A percentile compares a stretch with the other conserved stretches of the same genome.
Evolutionary conservation across 768 basidiomycete genomes (phyloP).

Genomic region (Lactarius tabidus): DNA sequence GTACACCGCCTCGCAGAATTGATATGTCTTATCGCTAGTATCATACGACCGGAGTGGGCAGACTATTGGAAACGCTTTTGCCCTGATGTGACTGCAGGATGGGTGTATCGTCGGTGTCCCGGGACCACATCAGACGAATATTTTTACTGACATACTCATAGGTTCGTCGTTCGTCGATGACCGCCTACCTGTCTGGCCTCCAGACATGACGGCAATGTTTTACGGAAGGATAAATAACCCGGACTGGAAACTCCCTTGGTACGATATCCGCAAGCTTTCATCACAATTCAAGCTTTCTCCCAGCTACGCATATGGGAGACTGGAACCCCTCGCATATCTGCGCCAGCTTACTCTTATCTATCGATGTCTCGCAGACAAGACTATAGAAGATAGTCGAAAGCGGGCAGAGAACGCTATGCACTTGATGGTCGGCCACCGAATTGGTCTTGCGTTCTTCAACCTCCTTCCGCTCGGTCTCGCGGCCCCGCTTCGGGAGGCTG

Average conservation of each 20-base stretch:
- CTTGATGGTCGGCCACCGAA: slow-evolving; percentile 47
- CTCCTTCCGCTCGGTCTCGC: slow-evolving; percentile 65
- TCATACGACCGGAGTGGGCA: slow-evolving; percentile 79
- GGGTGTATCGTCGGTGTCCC: slow-evolving; percentile 39
- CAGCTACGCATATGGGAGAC: slow-evolving; percentile 58
- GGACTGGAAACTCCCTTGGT: slow-evolving; percentile 57
- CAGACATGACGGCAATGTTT: slow-evolving; percentile 68
- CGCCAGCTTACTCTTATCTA: slow-evolving; percentile 55
- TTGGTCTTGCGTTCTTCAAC: slow-evolving; percentile 48
- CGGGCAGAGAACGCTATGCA: slow-evolving; percentile 64
- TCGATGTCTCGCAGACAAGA: slow-evolving; percentile 53
- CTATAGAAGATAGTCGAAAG: slow-evolving; percentile 48
- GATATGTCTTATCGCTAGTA: slow-evolving; percentile 56
- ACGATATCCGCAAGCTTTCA: slow-evolving; percentile 40
- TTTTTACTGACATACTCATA: slow-evolving; percentile 10
- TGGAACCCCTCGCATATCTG: slow-evolving; percentile 54
- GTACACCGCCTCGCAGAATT: slow-evolving; percentile 57
- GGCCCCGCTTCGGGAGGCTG: slow-evolving; percentile 77
- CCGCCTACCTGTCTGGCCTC: slow-evolving; percentile 70
- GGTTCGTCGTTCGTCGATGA: slow-evolving; percentile 53
- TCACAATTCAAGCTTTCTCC: slow-evolving; percentile 45
- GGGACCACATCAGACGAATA: background rate
- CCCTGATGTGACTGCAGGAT: slow-evolving; percentile 54
- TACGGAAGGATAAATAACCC: slow-evolving; percentile 54
- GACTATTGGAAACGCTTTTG: slow-evolving; percentile 89